These are phyloP conservation scores for Xylariaceae sp. DNA, from an alignment of 2,329 filamentous ascomycete species.

Conservation along the genomic window DNA sequence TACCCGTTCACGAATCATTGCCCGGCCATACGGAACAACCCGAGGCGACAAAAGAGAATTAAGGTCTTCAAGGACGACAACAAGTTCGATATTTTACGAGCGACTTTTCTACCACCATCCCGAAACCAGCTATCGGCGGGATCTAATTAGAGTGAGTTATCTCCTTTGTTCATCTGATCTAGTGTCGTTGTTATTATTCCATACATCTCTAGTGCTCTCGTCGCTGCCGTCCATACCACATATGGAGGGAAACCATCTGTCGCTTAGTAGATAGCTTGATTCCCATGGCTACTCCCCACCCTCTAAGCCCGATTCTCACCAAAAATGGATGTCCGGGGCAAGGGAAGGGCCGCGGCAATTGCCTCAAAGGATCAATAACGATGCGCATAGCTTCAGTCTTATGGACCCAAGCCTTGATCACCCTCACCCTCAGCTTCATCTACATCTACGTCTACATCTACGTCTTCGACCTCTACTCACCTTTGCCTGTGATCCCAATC, in stretches of 20 bases:
- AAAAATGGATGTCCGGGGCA: constrained; percentile 14
- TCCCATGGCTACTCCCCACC: background rate
- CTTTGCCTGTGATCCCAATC: background rate
- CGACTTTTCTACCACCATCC: constrained; percentile 6
- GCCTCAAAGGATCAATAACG: constrained; percentile 4
- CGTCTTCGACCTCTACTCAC: background rate
- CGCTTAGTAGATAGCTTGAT: no score
- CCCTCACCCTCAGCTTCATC: background rate
- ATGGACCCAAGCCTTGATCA: constrained; percentile 2
- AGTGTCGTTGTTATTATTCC: background rate
- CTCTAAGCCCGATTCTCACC: constrained; percentile 2
- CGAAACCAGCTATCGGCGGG: background rate
- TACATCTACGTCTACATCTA: background rate
- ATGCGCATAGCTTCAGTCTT: constrained; percentile 5
- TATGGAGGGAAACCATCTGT: background rate
- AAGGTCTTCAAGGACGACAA: no score
- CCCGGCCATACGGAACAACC: no score
- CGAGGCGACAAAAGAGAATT: no score
- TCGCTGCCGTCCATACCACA: background rate
- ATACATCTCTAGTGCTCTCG: background rate
- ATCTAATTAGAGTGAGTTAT: constrained; percentile 13
- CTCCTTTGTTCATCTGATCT: background rate
- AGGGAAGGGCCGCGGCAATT: constrained; percentile 13
- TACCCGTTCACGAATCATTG: no score
- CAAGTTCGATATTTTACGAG: background rate